Conservation (phyloP, 345 rosid genomes). For the Melastoma malabathricum region DNA sequence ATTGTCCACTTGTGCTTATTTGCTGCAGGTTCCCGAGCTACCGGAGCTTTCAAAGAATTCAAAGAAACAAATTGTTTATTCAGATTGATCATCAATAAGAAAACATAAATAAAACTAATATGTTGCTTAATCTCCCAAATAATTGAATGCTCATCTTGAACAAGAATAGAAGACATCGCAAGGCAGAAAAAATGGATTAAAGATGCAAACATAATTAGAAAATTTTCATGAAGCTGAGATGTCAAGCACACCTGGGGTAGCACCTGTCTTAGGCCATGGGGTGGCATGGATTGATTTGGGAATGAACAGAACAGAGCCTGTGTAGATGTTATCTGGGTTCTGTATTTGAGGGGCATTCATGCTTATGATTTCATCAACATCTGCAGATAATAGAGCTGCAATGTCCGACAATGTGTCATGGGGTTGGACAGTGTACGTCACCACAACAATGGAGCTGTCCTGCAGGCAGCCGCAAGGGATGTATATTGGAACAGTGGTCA, state of each 20-base stretch:
- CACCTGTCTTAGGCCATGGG: conserved; percentile 16
- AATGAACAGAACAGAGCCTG: conserved; percentile 36
- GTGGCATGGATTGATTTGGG: conserved; percentile 20
- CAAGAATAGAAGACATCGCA: no score
- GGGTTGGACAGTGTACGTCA: conserved; percentile 49
- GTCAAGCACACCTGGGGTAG: background rate
- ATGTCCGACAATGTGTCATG: conserved; percentile 27
- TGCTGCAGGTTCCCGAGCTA: no score
- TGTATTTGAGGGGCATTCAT: conserved; percentile 19
- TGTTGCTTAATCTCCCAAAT: no score
- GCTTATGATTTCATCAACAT: conserved; percentile 11
- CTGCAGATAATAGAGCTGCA: conserved; percentile 20
- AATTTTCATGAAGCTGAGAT: no score
- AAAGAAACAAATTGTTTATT: no score
- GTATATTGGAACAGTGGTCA: conserved; percentile 14
- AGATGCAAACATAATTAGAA: no score
- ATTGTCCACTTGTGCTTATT: conserved; percentile 17
- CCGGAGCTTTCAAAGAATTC: no score
- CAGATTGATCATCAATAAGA: no score
- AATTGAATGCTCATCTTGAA: no score
- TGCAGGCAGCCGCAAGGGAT: conserved; percentile 40
- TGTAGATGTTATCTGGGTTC: conserved; percentile 9
- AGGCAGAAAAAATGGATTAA: no score
- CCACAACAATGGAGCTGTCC: conserved; percentile 19
- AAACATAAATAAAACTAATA: no score